These are phyloP conservation scores for Diaporthe citrichinensis DNA, from an alignment of 2,329 filamentous ascomycete species.

Conservation along the genomic window DNA sequence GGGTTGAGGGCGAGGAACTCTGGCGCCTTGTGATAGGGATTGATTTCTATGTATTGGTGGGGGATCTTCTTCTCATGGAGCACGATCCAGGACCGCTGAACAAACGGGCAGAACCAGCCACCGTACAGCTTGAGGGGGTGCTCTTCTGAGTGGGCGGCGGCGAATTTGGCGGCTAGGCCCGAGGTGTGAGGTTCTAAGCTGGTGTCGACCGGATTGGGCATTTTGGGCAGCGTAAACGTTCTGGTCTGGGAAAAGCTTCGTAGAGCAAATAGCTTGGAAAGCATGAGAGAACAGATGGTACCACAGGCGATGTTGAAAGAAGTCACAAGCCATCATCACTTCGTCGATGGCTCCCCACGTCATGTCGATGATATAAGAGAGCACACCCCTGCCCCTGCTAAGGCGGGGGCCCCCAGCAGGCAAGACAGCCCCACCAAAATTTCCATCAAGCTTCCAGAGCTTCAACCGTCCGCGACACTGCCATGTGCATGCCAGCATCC, in stretches of 20 bases:
- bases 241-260: not conserved
- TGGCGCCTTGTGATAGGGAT: slow-evolving; percentile 81
- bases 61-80: slow-evolving; percentile 80
- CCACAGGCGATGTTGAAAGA: not conserved
- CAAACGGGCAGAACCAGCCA: slow-evolving; percentile 81
- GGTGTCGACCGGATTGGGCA: slow-evolving; percentile 62
- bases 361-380: slow-evolving; percentile 24
- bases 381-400: not conserved
- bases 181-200: slow-evolving; percentile 62
- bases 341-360: slow-evolving; percentile 7
- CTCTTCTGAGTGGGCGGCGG: slow-evolving; percentile 59
- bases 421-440: slow-evolving; percentile 31
- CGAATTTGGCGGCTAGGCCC: slow-evolving; percentile 64
- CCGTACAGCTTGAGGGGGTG: slow-evolving; percentile 76
- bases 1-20: slow-evolving; percentile 81
- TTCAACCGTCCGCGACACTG: not conserved
- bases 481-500: not conserved
- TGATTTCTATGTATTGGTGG: slow-evolving; percentile 84
- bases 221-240: slow-evolving; percentile 44
- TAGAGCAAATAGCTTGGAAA: not conserved
- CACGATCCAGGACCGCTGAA: slow-evolving; percentile 81
- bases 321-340: not conserved
- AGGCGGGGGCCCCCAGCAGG: not conserved
- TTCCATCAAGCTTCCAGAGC: slow-evolving; percentile 35
- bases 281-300: not conserved